phyloP scores from a whole-genome alignment of 1,284 basidiomycete species.

The Exobasidium cylindrosporum region DNA sequence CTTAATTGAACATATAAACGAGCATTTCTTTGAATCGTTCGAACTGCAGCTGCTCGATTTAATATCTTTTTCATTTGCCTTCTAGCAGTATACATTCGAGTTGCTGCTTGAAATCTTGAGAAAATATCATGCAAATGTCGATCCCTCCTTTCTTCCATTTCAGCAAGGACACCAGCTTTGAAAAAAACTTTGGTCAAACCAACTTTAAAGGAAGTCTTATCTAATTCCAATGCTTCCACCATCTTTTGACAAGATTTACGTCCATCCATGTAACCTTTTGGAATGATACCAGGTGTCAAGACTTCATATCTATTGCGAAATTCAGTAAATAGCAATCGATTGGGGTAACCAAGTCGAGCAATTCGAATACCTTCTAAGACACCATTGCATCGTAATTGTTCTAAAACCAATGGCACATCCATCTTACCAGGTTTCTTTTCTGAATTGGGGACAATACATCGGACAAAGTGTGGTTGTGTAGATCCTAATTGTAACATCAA shows the following conservation, averaged over 20 bases:
- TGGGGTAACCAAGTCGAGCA: slow-evolving; percentile 94
- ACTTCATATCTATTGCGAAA: slow-evolving; percentile 97
- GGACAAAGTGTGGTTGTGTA: slow-evolving; percentile 96
- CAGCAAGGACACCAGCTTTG: slow-evolving; percentile 97
- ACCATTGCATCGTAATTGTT: slow-evolving; percentile 97
- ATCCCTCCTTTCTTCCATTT: slow-evolving; percentile 91
- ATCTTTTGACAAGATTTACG: slow-evolving; percentile 90
- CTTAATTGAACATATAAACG: slow-evolving; percentile 74
- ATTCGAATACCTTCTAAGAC: slow-evolving; percentile 98
- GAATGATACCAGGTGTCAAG: slow-evolving; percentile 86
- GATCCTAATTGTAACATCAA: slow-evolving; percentile 87
- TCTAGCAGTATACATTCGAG: slow-evolving; percentile 78
- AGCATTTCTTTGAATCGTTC: slow-evolving; percentile 91
- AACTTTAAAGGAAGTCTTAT: slow-evolving; percentile 79
- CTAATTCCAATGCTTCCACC: slow-evolving; percentile 83
- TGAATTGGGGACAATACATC: slow-evolving; percentile 94
- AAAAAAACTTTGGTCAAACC: slow-evolving; percentile 99
- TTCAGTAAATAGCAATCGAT: slow-evolving; percentile 91
- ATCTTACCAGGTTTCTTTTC: slow-evolving; percentile 88
- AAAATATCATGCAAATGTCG: slow-evolving; percentile 83
- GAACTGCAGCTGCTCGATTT: slow-evolving; percentile 84
- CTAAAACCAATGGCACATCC: slow-evolving; percentile 89
- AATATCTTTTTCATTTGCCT: slow-evolving; percentile 92
- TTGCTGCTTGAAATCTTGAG: slow-evolving; percentile 78
- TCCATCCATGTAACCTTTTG: slow-evolving; percentile 93